phyloP scores from a whole-genome alignment of 768 basidiomycete genomes.

The Nidula microcarpa region DNA sequence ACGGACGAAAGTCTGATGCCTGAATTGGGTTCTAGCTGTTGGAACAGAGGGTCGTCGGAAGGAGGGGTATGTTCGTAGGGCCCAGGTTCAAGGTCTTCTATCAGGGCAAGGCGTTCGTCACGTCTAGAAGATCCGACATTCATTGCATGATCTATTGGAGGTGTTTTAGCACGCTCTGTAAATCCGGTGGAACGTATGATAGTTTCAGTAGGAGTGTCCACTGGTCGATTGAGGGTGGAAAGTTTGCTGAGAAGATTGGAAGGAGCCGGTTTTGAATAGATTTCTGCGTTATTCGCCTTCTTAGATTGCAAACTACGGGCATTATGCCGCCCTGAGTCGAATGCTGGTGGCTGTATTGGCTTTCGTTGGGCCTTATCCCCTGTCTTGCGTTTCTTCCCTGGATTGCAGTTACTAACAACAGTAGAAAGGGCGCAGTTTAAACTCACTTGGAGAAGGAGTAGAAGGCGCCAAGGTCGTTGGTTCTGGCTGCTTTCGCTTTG shows the following conservation, averaged over 20 bases:
- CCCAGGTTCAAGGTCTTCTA: constrained; percentile 77
- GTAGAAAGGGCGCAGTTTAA: not conserved
- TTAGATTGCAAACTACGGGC: not conserved
- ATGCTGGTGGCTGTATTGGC: not conserved
- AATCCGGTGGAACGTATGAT: constrained; percentile 25
- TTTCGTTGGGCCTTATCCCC: constrained; percentile 14
- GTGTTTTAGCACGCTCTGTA: constrained; percentile 25
- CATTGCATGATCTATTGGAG: constrained; percentile 4
- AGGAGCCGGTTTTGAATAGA: constrained; percentile 6
- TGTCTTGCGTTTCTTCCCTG: constrained; percentile 42
- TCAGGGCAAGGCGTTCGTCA: constrained; percentile 64
- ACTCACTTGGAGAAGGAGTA: constrained; percentile 69
- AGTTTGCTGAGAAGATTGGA: constrained; percentile 8
- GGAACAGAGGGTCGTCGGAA: constrained; percentile 72
- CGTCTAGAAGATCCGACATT: constrained; percentile 19
- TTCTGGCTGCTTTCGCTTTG: constrained; percentile 44
- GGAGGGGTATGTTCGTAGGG: constrained; percentile 73
- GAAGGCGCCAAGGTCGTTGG: constrained; percentile 43
- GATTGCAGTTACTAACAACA: not conserved
- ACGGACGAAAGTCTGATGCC: constrained; percentile 80
- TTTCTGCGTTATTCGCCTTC: too few relatives aligned
- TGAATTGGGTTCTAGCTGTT: constrained; percentile 86
- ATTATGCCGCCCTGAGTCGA: not conserved
- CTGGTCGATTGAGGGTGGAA: constrained; percentile 3
- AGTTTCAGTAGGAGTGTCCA: constrained; percentile 2